Conservation (phyloP, 768 basidiomycete genomes). For the Phlebiopsis gigantea region DNA sequence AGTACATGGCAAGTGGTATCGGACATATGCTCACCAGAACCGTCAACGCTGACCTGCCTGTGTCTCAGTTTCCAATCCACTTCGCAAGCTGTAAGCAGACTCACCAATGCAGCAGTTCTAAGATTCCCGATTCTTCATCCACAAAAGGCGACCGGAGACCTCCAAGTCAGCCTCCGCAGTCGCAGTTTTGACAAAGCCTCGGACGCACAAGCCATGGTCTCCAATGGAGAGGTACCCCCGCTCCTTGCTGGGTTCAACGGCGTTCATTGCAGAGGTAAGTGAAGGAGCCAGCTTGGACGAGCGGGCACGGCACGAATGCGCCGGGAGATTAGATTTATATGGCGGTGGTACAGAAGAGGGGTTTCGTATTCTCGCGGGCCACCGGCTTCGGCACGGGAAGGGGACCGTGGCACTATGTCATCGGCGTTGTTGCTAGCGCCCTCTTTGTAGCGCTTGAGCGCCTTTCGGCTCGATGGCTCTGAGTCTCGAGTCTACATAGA, state of each 20-base stretch:
- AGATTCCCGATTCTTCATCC: conserved; percentile 70
- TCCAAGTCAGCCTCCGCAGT: not conserved
- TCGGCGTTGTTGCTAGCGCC: too few species aligned
- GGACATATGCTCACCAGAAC: conserved; percentile 51
- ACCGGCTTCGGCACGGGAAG: not conserved
- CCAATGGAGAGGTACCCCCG: conserved; percentile 72
- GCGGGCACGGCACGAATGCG: not conserved
- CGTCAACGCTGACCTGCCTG: conserved; percentile 65
- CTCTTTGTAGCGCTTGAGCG: too few species aligned
- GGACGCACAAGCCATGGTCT: conserved; percentile 73
- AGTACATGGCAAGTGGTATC: not conserved
- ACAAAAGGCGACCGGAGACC: conserved; percentile 6
- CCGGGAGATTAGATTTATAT: not conserved
- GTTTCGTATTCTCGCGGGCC: not conserved
- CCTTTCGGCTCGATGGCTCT: too few species aligned
- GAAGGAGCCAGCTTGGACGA: conserved; percentile 1
- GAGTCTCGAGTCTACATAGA: too few species aligned
- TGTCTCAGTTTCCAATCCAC: not conserved
- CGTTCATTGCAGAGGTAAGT: conserved; percentile 37
- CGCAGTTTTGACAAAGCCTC: not conserved
- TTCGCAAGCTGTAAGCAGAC: conserved; percentile 13
- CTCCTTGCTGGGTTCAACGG: conserved; percentile 44
- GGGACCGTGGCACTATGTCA: not conserved
- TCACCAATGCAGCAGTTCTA: conserved; percentile 70
- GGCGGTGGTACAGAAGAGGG: not conserved